A percentile compares a stretch with the other conserved stretches of the same genome.
These are phyloP conservation scores for Epithemia pelagica DNA, from an alignment of 108 stramenopile genomes.

Conservation along the genomic window DNA sequence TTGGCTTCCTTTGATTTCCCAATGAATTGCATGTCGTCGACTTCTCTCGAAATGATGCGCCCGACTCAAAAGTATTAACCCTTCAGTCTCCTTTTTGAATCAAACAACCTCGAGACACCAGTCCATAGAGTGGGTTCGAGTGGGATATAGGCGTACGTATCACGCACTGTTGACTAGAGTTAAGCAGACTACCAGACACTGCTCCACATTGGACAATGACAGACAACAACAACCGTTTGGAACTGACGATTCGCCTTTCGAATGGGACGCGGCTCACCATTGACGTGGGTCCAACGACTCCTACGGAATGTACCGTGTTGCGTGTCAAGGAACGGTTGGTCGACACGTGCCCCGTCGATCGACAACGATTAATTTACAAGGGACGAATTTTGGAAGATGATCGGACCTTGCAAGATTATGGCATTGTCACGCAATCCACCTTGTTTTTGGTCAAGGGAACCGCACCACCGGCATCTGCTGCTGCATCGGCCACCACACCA, in stretches of 20 bases:
- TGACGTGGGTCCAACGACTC: constrained; percentile 2
- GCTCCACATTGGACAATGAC: no score
- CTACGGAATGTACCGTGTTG: constrained; percentile 5
- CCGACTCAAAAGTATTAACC: no score
- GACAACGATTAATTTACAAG: constrained; percentile 90
- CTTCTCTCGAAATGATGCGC: no score
- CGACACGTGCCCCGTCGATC: constrained; percentile 31
- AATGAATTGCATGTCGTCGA: no score
- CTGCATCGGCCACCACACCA: constrained; percentile 4
- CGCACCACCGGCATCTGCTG: constrained; percentile 14
- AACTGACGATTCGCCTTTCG: constrained; percentile 20
- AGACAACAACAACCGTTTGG: constrained; percentile 10
- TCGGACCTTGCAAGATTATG: constrained; percentile 53
- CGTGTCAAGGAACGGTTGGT: constrained; percentile 1
- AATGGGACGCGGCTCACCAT: constrained; percentile 23
- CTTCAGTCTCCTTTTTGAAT: no score
- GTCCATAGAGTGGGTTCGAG: no score
- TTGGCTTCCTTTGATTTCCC: no score
- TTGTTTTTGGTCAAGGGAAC: constrained; percentile 56
- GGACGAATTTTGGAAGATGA: constrained; percentile 86
- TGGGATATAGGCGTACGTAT: no score
- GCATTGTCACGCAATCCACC: constrained; percentile 34
- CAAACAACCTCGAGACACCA: no score
- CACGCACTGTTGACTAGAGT: no score
- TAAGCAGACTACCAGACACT: no score